Percentiles rank a stretch among this genome's conserved stretches.
These are phyloP conservation scores for Wickerhamomyces sp. DNA, from an alignment of 1,139 yeast species.

Conservation along the genomic window DNA sequence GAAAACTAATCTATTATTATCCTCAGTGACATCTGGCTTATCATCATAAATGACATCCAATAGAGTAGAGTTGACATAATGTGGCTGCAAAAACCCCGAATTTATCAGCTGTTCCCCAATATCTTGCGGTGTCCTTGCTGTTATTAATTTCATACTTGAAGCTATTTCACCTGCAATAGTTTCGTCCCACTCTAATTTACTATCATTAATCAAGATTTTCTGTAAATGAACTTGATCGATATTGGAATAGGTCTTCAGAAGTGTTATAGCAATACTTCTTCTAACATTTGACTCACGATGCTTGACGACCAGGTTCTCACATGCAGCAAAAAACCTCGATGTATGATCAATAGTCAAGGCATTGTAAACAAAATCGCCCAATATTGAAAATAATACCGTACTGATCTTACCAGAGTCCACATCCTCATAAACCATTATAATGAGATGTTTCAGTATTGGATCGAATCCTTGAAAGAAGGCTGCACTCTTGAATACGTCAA, in stretches of 20 bases:
- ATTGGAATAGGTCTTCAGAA: constrained; percentile 62
- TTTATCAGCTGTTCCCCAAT: constrained; percentile 48
- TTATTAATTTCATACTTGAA: constrained; percentile 50
- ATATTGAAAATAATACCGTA: constrained; percentile 60
- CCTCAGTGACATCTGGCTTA: constrained; percentile 45
- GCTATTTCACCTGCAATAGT: constrained; percentile 78
- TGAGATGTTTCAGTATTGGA: constrained; percentile 43
- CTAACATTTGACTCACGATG: constrained; percentile 58
- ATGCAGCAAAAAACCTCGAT: constrained; percentile 76
- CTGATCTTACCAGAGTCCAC: constrained; percentile 44
- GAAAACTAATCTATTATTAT: constrained; percentile 70
- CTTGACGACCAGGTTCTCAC: constrained; percentile 56
- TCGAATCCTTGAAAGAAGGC: constrained; percentile 56
- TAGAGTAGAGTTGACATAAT: constrained; percentile 48
- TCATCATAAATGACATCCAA: constrained; percentile 75
- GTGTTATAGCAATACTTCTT: constrained; percentile 71
- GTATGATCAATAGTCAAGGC: constrained; percentile 55
- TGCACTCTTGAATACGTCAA: constrained; percentile 43
- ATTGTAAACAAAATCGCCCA: constrained; percentile 62
- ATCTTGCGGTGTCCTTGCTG: constrained; percentile 45
- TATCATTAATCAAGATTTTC: constrained; percentile 14
- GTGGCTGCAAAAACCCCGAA: constrained; percentile 59
- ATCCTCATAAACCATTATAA: constrained; percentile 52
- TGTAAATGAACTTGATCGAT: constrained; percentile 30
- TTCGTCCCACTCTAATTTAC: constrained; percentile 49